phyloP scores from a whole-genome alignment of 1,284 basidiomycete species.

The Heliocybe sulcata region DNA sequence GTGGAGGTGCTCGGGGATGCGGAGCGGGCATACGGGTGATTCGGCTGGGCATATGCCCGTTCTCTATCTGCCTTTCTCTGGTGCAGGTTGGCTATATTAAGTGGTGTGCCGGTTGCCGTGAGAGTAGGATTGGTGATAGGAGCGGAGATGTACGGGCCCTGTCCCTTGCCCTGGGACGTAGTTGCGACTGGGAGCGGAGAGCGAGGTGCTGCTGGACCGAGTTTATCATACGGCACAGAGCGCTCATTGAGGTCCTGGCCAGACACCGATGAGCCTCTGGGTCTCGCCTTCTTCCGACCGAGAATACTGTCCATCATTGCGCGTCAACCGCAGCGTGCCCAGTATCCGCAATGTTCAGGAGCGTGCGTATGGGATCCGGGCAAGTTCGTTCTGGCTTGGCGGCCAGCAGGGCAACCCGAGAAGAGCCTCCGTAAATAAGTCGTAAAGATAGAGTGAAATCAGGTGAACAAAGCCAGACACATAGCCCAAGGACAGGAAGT shows the following conservation, averaged over 20 bases:
- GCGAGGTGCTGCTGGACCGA: slow-evolving; percentile 47
- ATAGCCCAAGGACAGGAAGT: background rate
- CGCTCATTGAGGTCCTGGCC: slow-evolving; percentile 41
- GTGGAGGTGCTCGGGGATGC: slow-evolving; percentile 42
- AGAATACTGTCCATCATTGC: slow-evolving; percentile 46
- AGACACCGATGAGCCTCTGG: slow-evolving; percentile 41
- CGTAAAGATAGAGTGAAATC: background rate
- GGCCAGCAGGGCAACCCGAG: background rate
- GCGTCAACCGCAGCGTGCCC: background rate
- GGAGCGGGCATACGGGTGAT: slow-evolving; percentile 21
- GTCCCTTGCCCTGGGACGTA: slow-evolving; percentile 45
- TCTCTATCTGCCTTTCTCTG: slow-evolving; percentile 47
- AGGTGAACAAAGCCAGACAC: background rate
- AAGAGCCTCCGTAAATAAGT: background rate
- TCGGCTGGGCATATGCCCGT: slow-evolving; percentile 26
- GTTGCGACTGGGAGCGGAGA: slow-evolving; percentile 54
- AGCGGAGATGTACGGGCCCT: slow-evolving; percentile 47
- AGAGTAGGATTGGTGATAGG: slow-evolving; percentile 75
- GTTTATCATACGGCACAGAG: slow-evolving; percentile 68
- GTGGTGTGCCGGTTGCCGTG: slow-evolving; percentile 58
- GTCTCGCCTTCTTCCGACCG: slow-evolving; percentile 44
- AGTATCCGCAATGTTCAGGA: background rate
- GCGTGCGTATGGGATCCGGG: background rate
- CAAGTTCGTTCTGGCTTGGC: background rate
- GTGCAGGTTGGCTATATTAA: slow-evolving; percentile 49